Evolutionary conservation across 2,329 filamentous ascomycete genomes (phyloP).

Genomic region (Orbilia blumenaviensis): DNA sequence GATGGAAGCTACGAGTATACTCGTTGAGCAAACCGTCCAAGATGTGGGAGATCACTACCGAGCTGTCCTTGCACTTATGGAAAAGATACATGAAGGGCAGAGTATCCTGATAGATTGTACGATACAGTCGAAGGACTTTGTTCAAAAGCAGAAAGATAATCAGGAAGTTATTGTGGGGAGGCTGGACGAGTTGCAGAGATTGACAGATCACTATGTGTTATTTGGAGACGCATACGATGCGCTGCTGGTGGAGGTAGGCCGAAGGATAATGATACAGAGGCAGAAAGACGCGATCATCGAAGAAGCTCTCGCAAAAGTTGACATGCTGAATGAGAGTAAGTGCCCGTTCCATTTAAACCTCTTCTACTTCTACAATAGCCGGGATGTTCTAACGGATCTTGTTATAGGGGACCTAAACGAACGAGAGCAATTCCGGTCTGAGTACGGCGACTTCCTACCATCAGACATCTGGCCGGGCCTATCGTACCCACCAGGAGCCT

Average conservation of each 20-base stretch:
- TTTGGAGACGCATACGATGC: conserved; percentile 86
- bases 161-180: conserved; percentile 73
- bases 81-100: conserved; percentile 56
- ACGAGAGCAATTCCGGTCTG: conserved; percentile 79
- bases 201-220: conserved; percentile 84
- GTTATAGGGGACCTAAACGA: conserved; percentile 71
- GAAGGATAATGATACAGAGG: conserved; percentile 76
- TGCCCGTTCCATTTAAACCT: not conserved
- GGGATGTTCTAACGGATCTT: not conserved
- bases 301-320: conserved; percentile 79
- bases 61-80: conserved; percentile 50
- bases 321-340: conserved; percentile 72
- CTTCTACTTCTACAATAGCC: not conserved
- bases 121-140: conserved; percentile 64
- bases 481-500: conserved; percentile 62
- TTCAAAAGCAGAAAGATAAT: conserved; percentile 75
- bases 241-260: conserved; percentile 81
- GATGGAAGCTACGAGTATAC: conserved; percentile 77
- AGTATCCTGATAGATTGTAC: conserved; percentile 61
- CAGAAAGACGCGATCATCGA: conserved; percentile 77
- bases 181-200: conserved; percentile 77
- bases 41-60: conserved; percentile 55
- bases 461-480: conserved; percentile 87
- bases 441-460: conserved; percentile 86
- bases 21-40: conserved; percentile 72